Evolutionary conservation across 345 rosid species (phyloP), one percentile per base, ranked within the genome.

Genomic region (Pugionium dolabratum): DNA sequence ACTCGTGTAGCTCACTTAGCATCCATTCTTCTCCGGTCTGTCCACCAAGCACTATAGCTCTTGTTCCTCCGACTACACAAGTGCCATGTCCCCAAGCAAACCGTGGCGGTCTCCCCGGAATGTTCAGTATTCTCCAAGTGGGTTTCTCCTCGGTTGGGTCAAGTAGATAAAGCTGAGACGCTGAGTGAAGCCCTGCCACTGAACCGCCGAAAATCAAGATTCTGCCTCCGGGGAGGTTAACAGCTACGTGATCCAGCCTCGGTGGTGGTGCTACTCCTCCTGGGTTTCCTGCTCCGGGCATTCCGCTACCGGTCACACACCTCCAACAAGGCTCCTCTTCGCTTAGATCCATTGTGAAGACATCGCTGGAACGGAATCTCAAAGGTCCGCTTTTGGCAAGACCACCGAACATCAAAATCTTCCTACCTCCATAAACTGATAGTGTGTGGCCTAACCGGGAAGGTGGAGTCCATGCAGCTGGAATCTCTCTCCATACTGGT

Each of bases 81-180:
- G 95, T 90, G 59, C 95, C 86, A 58, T 90, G 97, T 46, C 97
- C 97, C 97, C 97, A 90, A 28, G 97, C 95, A 71, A 90, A 87
- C 60, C 95, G 72, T 2, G 95, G 95, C 4, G 95, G 90, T 52
- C 83, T 66, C 37, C 97, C 97, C 0, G 95, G 97, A 37, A 87
- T 91, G 80, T 87, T 90, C 50, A 90, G 76, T 69, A 87, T 77
- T 71, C 95, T 84, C 97, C 92, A 90, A 6, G 95, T 86, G 2
- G 97, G 97, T 52, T 90, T 90, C 54, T 90, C 97, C 25, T 90
- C 97, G 0, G 90, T 86, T 10, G 97, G 97, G 64, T 90, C 97
- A 27, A 90, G 86, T 6, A 87, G 79, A 78, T 81, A 90, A n/a
- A 90, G 88, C 68, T 90, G 97, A 18, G 97, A 87, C 4, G 95